Evolutionary conservation across 179 eudicot genomes (phyloP).

Genomic region (Spinacia oleracea): DNA sequence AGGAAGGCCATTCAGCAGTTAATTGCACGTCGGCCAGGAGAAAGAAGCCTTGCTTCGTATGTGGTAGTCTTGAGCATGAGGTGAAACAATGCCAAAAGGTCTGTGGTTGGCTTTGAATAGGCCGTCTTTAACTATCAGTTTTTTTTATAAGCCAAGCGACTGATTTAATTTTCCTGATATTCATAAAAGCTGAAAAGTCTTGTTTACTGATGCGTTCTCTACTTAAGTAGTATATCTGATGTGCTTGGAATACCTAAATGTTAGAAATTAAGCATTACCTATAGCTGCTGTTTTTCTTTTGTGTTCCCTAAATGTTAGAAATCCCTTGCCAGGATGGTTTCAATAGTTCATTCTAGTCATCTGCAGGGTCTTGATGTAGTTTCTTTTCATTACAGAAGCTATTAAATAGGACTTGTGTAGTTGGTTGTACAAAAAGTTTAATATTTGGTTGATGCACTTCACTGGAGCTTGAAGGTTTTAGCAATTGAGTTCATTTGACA

Average conservation of each 20-base stretch:
- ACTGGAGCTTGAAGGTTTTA: background rate
- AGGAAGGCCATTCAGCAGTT: slow-evolving; percentile 71
- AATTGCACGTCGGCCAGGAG: slow-evolving; percentile 79
- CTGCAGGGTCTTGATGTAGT: background rate
- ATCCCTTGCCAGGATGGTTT: background rate
- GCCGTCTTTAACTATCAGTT: background rate
- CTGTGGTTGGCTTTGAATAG: slow-evolving; percentile 6
- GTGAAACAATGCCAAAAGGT: slow-evolving; percentile 88
- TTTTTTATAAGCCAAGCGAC: background rate
- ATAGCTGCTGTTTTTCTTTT: background rate
- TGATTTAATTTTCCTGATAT: background rate
- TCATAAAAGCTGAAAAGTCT: background rate
- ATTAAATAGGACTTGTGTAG: background rate
- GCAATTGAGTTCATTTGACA: background rate
- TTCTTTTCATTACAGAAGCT: background rate
- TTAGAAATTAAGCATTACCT: background rate
- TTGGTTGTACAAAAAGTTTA: background rate
- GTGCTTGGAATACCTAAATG: background rate
- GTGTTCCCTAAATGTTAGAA: no score
- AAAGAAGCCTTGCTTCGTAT: slow-evolving; percentile 88
- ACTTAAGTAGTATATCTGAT: background rate
- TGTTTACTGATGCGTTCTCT: background rate
- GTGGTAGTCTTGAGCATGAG: slow-evolving; percentile 95
- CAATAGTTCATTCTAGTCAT: background rate
- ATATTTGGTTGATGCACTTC: background rate